These are phyloP conservation scores for Gynostemma pentaphyllum DNA, from an alignment of 306 rosid species.

Conservation along the genomic window DNA sequence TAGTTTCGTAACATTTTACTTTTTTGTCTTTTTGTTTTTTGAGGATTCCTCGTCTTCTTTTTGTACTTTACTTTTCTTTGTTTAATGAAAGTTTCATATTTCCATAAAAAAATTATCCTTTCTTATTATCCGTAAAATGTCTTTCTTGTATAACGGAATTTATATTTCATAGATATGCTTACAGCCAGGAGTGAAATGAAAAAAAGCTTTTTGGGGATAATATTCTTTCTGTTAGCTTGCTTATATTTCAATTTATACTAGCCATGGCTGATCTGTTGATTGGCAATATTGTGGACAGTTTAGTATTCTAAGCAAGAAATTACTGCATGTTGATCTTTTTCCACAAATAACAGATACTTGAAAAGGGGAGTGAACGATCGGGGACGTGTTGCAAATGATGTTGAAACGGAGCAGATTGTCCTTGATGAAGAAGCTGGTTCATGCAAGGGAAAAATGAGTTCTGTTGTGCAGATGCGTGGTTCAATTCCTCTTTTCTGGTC, in stretches of 20 bases:
- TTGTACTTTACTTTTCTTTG: not conserved
- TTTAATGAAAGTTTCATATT: not conserved
- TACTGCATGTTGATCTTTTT: not conserved
- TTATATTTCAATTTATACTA: not conserved
- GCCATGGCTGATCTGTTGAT: not conserved
- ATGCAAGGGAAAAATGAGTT: conserved; percentile 89
- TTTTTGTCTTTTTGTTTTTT: too few species aligned
- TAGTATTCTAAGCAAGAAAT: conserved; percentile 9
- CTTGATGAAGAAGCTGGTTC: conserved; percentile 91
- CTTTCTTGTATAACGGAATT: not conserved
- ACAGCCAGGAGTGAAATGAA: not conserved
- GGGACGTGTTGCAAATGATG: conserved; percentile 98
- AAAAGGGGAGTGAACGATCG: conserved; percentile 95
- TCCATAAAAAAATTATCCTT: not conserved
- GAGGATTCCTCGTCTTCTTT: not conserved
- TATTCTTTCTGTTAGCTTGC: not conserved
- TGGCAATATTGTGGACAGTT: not conserved
- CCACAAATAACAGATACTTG: conserved; percentile 51
- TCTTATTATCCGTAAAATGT: not conserved
- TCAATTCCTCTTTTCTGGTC: conserved; percentile 99
- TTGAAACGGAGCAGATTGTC: conserved; percentile 95
- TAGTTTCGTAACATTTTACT: too few species aligned
- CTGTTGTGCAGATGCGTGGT: conserved; percentile 95
- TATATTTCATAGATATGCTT: not conserved
- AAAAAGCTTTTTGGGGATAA: not conserved